Evolutionary conservation across 371 early-diverging fungal species (phyloP), one percentile per base, ranked within the genome.

Genomic region (Dipsacomyces acuminosporus): DNA sequence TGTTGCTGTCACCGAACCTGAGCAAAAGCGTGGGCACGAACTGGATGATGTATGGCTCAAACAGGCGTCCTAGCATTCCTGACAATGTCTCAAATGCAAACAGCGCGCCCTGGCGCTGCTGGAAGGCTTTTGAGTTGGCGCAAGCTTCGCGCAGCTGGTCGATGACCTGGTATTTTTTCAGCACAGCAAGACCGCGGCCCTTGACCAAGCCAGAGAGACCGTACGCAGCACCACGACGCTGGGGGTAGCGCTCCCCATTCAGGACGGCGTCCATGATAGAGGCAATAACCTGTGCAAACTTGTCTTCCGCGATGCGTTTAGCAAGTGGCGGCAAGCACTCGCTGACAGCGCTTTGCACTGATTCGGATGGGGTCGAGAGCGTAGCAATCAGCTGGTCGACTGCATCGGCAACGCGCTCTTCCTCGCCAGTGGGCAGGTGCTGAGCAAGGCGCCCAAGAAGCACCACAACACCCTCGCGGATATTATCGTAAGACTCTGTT

Each of bases 21-120:
- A 81, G 78, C 11, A 98, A 80, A 52, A 98, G 78, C 26, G 85
- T 65, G 8, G 98, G 97, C 45, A 94, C 65, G 51, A 94, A 85
- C 69, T 96, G 91, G 54, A 94, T 89, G 36, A 95, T 85, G 61
- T 94, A 96, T n/a, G 98, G 98, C 64, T 98, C 98, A 69, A 96
- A 98, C 59, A 93, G 76, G 46, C 96, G 87, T 14, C 94, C 95
- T 40, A 97, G 71, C 8, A 84, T 79, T 45, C 77, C 80, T 0
- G 93, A 85, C 30, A 97, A 73, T 1, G 91, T 88, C 73, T 96
- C 98, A 47, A 91, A 89, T 0, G 91, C 93, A 76, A 98, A 86
- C 56, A 96, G 66, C 14, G 97, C 92, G 57, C 98, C 98, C 75
- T 98, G 91, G 24, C 94, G 82, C 51, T 79, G 75, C 60, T 86